Evolutionary conservation across 176 grass and related monocot genomes (phyloP).

Genomic region (Aegilops umbellulata): DNA sequence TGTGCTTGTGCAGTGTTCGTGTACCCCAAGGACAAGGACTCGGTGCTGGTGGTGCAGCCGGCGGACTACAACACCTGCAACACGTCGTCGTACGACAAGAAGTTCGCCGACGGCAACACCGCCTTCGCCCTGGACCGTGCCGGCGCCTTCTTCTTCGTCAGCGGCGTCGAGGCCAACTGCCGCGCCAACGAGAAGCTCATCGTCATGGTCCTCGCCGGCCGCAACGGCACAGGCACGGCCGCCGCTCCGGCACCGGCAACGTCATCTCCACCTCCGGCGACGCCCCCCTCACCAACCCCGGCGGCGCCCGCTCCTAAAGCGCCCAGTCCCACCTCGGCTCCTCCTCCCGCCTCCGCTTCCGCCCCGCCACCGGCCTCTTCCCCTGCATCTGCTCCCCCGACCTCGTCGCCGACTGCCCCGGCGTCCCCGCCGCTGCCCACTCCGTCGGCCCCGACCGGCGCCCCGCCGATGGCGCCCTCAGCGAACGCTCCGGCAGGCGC

Average conservation of each 20-base stretch:
- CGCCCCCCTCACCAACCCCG: not conserved
- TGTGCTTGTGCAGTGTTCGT: conserved; percentile 48
- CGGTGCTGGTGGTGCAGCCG: conserved; percentile 62
- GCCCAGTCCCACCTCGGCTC: not conserved
- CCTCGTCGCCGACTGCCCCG: not conserved
- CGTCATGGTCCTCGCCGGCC: conserved; percentile 54
- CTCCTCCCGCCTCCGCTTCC: not conserved
- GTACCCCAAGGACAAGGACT: conserved; percentile 53
- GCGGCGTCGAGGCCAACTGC: conserved; percentile 66
- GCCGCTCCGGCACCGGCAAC: not conserved
- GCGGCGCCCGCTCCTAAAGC: not conserved
- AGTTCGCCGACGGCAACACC: conserved; percentile 68
- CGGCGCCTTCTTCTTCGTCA: conserved; percentile 76
- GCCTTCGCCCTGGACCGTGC: conserved; percentile 45
- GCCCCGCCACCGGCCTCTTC: not conserved
- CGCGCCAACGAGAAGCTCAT: conserved; percentile 67
- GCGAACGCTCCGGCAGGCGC: conserved; percentile 5
- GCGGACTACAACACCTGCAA: conserved; percentile 76
- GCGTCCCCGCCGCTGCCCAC: not conserved
- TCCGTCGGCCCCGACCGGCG: not conserved
- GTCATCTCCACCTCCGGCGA: conserved; percentile 7
- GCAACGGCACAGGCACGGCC: not conserved
- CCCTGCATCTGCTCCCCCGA: not conserved
- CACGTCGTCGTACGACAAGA: conserved; percentile 56
- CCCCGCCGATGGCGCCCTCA: not conserved